Percentiles rank a stretch among this genome's conserved stretches.
phyloP scores from a whole-genome alignment of 495 filamentous ascomycete genomes.

The Letharia lupina region DNA sequence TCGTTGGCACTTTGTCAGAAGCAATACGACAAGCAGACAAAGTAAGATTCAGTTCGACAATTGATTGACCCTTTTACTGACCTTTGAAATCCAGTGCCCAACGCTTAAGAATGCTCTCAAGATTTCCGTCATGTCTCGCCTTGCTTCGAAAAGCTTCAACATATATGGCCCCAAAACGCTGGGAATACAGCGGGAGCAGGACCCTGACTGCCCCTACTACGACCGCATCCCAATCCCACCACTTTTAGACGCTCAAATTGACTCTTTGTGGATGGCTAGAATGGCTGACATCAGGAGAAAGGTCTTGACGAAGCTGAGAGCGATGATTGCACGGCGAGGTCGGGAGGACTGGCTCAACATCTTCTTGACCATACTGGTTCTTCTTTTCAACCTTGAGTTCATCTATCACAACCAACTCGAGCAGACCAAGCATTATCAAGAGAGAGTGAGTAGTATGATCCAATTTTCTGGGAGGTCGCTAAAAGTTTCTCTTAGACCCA shows the following conservation, averaged over 20 bases:
- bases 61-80: neutral
- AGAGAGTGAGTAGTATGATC: neutral
- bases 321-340: neutral
- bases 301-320: neutral
- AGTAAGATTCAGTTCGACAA: neutral
- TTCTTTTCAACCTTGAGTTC: slow-evolving; percentile 10
- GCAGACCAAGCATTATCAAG: neutral
- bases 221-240: slow-evolving; percentile 10
- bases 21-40: neutral
- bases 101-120: neutral
- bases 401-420: neutral
- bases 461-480: neutral
- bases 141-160: slow-evolving; percentile 13
- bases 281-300: neutral
- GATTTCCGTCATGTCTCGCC: slow-evolving; percentile 10
- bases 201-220: slow-evolving; percentile 1
- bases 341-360: slow-evolving; percentile 8
- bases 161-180: neutral
- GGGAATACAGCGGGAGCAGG: neutral
- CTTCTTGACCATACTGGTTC: neutral
- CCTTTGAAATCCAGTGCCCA: neutral
- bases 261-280: neutral
- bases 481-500: neutral
- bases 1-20: neutral
- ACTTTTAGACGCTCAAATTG: slow-evolving; percentile 13